Conservation (phyloP, 306 rosid genomes). For the Coriaria nepalensis region DNA sequence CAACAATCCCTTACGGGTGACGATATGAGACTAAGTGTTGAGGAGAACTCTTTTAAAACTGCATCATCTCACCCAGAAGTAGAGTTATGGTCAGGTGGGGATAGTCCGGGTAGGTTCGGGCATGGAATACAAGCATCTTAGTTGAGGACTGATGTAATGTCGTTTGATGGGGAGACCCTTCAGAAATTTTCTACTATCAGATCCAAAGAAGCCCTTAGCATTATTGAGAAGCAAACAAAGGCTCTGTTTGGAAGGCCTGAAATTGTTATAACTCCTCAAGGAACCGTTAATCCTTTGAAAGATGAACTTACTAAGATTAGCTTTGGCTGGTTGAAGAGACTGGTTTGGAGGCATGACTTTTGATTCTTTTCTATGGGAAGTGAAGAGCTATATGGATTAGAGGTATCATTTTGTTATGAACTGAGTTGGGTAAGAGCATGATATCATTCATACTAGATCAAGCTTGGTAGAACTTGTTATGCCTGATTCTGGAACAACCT, state of each 20-base stretch:
- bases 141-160: constrained; percentile 65
- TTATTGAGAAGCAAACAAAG: constrained; percentile 84
- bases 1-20: not conserved
- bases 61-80: constrained; percentile 48
- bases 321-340: constrained; percentile 70
- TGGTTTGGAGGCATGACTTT: constrained; percentile 82
- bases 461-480: constrained; percentile 11
- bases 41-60: constrained; percentile 21
- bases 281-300: constrained; percentile 49
- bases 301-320: constrained; percentile 63
- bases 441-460: constrained; percentile 1
- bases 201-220: constrained; percentile 73
- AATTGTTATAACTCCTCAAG: constrained; percentile 47
- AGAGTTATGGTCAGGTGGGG: constrained; percentile 34
- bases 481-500: no score
- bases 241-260: constrained; percentile 87
- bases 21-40: not conserved
- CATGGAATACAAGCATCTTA: constrained; percentile 37
- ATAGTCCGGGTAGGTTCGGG: constrained; percentile 29
- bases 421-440: constrained; percentile 16
- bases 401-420: constrained; percentile 76
- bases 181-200: constrained; percentile 81
- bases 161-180: constrained; percentile 80
- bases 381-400: constrained; percentile 77
- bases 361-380: constrained; percentile 93